Evolutionary conservation across 1,139 yeast genomes (phyloP).

Genomic region (Arxiozyma bovina): DNA sequence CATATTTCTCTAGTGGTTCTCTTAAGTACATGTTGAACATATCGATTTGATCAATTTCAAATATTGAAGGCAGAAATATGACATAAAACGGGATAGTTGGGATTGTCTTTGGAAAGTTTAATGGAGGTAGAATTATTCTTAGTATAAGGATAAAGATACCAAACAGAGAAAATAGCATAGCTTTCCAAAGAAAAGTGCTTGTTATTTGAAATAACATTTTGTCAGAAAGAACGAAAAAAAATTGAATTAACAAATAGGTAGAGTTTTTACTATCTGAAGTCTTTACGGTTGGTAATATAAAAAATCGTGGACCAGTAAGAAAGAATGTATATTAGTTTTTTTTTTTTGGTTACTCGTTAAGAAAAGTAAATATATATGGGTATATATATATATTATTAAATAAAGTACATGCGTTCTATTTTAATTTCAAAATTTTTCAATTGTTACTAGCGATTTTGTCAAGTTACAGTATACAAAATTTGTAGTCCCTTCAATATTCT

Average conservation of each 20-base stretch:
- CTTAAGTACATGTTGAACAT: slow-evolving; percentile 38
- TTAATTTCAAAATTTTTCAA: no score
- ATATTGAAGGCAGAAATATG: slow-evolving; percentile 41
- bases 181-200: neutral
- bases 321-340: neutral
- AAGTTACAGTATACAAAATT: neutral
- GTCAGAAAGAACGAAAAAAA: neutral
- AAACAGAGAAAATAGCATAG: neutral
- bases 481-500: neutral
- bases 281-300: neutral
- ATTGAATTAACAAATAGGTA: no score
- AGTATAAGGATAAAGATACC: slow-evolving; percentile 6
- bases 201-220: neutral
- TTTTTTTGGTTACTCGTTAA: no score
- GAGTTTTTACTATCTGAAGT: neutral
- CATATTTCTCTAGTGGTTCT: slow-evolving; percentile 39
- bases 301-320: no score
- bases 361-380: neutral
- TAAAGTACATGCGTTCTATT: no score
- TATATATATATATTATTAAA: no score
- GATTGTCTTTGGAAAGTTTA: slow-evolving; percentile 36
- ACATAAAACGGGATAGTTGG: slow-evolving; percentile 60
- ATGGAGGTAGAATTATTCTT: slow-evolving; percentile 31
- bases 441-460: no score
- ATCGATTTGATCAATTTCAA: slow-evolving; percentile 42